Evolutionary conservation across 2,329 filamentous ascomycete genomes (phyloP).

Genomic region (Fusarium euwallaceae): DNA sequence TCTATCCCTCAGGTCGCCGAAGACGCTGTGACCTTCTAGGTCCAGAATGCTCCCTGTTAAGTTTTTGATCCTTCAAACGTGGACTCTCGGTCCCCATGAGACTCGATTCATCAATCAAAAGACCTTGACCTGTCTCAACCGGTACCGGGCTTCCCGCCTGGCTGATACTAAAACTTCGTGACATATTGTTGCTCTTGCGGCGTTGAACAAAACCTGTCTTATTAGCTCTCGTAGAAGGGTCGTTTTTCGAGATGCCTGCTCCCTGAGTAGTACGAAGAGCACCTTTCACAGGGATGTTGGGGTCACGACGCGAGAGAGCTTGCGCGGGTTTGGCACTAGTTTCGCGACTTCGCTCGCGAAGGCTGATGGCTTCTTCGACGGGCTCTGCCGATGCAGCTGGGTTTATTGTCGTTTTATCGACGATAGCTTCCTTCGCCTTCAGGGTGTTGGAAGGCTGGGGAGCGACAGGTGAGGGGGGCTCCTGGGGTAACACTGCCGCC

Average conservation of each 20-base stretch:
- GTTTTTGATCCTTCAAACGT: not conserved
- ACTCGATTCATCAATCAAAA: not conserved
- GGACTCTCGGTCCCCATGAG: not conserved
- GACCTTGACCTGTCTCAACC: slow-evolving; percentile 3
- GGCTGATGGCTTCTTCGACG: not conserved
- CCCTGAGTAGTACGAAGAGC: not conserved
- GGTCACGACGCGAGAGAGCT: slow-evolving; percentile 24
- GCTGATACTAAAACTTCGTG: slow-evolving; percentile 45
- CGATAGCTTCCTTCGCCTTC: not conserved
- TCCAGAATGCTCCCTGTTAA: slow-evolving; percentile 1
- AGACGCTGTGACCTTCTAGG: slow-evolving; percentile 22
- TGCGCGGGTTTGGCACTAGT: not conserved
- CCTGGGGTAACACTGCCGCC: not conserved
- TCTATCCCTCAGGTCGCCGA: slow-evolving; percentile 19
- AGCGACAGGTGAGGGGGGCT: not conserved
- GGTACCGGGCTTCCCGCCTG: slow-evolving; percentile 47
- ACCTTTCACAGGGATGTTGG: slow-evolving; percentile 17
- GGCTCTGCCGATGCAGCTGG: not conserved
- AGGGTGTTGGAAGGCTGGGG: not conserved
- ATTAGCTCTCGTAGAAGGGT: not conserved
- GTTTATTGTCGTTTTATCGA: not conserved
- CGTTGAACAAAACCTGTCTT: not conserved
- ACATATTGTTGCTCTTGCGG: slow-evolving; percentile 26
- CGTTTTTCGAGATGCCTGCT: slow-evolving; percentile 6
- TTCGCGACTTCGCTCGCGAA: not conserved